Percentiles rank a stretch among this genome's conserved stretches.
Evolutionary conservation across 805 yeast species (phyloP).

Genomic region (Lipomyces spencermartinsiae): DNA sequence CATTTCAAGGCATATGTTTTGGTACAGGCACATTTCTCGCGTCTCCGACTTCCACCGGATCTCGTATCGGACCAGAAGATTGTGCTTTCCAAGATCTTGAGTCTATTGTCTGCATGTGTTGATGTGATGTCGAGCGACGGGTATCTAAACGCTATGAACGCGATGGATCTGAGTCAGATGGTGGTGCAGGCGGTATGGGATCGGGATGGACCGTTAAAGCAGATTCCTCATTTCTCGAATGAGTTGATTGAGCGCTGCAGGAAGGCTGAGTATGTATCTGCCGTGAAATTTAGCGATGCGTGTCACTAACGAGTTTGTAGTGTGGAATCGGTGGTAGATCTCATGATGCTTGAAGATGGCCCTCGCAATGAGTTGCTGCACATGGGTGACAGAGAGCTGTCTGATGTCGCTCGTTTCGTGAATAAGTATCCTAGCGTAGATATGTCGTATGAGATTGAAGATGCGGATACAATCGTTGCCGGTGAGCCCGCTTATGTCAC

Average conservation of each 20-base stretch:
- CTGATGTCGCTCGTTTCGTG: constrained; percentile 82
- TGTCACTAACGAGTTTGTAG: constrained; percentile 42
- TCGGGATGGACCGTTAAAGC: constrained; percentile 75
- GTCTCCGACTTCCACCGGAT: constrained; percentile 68
- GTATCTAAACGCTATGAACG: constrained; percentile 72
- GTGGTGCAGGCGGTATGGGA: constrained; percentile 86
- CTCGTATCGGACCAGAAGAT: constrained; percentile 60
- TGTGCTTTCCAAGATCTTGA: constrained; percentile 58
- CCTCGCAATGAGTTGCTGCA: constrained; percentile 63
- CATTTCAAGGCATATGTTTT: constrained; percentile 73
- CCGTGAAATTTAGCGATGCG: neutral
- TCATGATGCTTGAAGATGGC: constrained; percentile 78
- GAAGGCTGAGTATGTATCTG: constrained; percentile 43
- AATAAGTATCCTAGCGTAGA: constrained; percentile 90
- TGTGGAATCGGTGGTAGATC: constrained; percentile 78
- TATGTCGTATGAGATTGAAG: constrained; percentile 57
- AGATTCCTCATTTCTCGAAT: constrained; percentile 71
- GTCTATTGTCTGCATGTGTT: constrained; percentile 67
- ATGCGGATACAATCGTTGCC: constrained; percentile 51
- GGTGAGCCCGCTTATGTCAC: constrained; percentile 56
- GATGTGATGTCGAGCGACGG: constrained; percentile 86
- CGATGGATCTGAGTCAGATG: constrained; percentile 91
- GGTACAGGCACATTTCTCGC: constrained; percentile 80
- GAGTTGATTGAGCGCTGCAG: constrained; percentile 61
- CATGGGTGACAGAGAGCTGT: constrained; percentile 56